Percentiles rank a stretch among this genome's conserved stretches.
These are phyloP conservation scores for Phanerochaete sordida DNA, from an alignment of 768 basidiomycete species.

Conservation along the genomic window DNA sequence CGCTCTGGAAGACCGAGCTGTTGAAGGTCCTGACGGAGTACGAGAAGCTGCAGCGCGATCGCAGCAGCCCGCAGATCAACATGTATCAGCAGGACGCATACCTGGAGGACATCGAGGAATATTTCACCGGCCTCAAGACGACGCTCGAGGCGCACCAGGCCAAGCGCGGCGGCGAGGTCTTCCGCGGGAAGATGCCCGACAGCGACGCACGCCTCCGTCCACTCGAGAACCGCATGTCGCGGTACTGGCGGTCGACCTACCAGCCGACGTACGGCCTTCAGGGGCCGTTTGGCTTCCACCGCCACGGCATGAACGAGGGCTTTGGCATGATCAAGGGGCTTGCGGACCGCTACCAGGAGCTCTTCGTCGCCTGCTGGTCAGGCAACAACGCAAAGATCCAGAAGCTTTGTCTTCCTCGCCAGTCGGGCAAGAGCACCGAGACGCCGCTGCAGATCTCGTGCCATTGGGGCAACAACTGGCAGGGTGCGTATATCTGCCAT, in stretches of 20 bases:
- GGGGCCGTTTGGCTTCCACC: conserved; percentile 1
- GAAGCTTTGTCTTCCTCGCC: conserved; percentile 46
- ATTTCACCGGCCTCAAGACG: conserved; percentile 22
- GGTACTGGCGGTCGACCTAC: neutral
- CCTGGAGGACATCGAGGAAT: conserved; percentile 31
- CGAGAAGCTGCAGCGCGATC: neutral
- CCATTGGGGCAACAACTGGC: conserved; percentile 13
- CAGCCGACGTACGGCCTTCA: neutral
- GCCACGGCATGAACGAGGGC: neutral
- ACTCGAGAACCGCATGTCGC: neutral
- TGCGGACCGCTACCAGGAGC: conserved; percentile 42
- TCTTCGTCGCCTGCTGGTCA: conserved; percentile 52
- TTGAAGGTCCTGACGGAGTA: neutral
- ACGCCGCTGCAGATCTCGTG: conserved; percentile 44
- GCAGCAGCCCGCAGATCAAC: conserved; percentile 10
- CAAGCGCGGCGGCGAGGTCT: conserved; percentile 41
- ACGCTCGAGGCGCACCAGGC: conserved; percentile 33
- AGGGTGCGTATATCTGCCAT: neutral
- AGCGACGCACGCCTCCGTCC: neutral
- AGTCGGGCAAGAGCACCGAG: conserved; percentile 24
- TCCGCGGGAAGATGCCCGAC: conserved; percentile 23
- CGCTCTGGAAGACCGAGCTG: conserved; percentile 3
- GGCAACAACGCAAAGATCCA: conserved; percentile 51
- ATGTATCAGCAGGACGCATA: conserved; percentile 22
- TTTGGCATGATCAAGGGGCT: conserved; percentile 29